phyloP scores from a whole-genome alignment of 441 rosid species.

The Geranium incanum region DNA sequence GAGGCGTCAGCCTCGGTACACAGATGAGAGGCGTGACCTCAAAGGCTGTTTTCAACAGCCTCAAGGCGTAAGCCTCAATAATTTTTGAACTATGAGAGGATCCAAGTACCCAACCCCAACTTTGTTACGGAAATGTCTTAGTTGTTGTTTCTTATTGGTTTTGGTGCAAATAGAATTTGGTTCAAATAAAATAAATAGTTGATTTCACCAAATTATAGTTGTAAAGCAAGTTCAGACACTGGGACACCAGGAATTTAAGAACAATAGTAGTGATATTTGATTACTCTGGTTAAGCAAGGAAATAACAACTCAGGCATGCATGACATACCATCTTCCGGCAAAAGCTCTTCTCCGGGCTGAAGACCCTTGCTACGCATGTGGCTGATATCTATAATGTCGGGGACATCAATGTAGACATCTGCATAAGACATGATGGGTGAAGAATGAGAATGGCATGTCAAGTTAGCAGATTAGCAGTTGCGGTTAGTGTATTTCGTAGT shows the following conservation, averaged over 20 bases:
- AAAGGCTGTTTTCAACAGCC: no score
- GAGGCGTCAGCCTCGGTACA: no score
- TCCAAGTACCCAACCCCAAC: no score
- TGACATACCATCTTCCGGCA: constrained; percentile 67
- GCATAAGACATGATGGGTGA: constrained; percentile 21
- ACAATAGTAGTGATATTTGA: neutral
- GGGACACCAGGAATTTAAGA: neutral
- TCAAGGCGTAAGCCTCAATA: no score
- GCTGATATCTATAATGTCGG: constrained; percentile 81
- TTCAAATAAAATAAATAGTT: neutral
- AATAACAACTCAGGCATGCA: constrained; percentile 14
- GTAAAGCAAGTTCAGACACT: neutral
- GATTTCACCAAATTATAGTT: neutral
- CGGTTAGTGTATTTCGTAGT: neutral
- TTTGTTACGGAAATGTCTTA: no score
- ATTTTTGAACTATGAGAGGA: no score
- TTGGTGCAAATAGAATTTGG: neutral
- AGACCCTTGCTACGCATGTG: constrained; percentile 92
- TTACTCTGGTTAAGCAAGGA: constrained; percentile 15
- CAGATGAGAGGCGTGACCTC: no score
- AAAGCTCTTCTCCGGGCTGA: constrained; percentile 87
- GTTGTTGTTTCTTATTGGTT: no score
- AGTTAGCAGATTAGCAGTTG: constrained; percentile 13
- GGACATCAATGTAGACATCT: constrained; percentile 95
- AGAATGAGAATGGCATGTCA: constrained; percentile 15